phyloP scores from a whole-genome alignment of 192 early-diverging fungal genomes.

The Bifiguratus adelaidae region DNA sequence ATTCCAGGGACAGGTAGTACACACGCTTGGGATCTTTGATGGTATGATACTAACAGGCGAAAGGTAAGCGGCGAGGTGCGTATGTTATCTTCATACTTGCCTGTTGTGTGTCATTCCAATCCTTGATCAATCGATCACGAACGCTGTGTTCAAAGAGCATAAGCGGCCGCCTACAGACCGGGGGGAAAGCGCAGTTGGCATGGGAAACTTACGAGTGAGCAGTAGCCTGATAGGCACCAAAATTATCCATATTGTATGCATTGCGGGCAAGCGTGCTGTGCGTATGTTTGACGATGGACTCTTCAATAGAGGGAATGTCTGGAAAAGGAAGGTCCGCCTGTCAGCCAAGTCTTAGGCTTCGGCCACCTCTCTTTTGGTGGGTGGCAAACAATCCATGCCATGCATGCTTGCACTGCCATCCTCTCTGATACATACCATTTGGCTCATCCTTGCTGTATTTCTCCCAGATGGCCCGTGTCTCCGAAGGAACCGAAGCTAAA shows the following conservation, averaged over 20 bases:
- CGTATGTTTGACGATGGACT: constrained; percentile 82
- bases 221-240: constrained; percentile 85
- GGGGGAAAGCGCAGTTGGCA: not conserved
- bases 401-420: too few relatives aligned
- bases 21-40: constrained; percentile 81
- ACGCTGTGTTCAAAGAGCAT: constrained; percentile 30
- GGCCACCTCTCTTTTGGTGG: not conserved
- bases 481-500: constrained; percentile 2
- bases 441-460: constrained; percentile 14
- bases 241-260: constrained; percentile 85
- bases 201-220: constrained; percentile 58
- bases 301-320: constrained; percentile 68
- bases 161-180: not conserved
- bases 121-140: constrained; percentile 85
- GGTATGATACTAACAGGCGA: constrained; percentile 41
- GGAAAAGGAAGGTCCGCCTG: not conserved
- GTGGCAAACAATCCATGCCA: not conserved
- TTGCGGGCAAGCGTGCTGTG: constrained; percentile 85
- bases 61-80: not conserved
- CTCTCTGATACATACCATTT: constrained; percentile 13
- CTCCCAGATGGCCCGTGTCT: constrained; percentile 19
- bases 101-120: constrained; percentile 94
- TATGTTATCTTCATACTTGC: constrained; percentile 4
- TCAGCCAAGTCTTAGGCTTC: not conserved
- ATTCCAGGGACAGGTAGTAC: constrained; percentile 98